Conservation (phyloP, 1,284 basidiomycete species). For the Boletus sp. region DNA sequence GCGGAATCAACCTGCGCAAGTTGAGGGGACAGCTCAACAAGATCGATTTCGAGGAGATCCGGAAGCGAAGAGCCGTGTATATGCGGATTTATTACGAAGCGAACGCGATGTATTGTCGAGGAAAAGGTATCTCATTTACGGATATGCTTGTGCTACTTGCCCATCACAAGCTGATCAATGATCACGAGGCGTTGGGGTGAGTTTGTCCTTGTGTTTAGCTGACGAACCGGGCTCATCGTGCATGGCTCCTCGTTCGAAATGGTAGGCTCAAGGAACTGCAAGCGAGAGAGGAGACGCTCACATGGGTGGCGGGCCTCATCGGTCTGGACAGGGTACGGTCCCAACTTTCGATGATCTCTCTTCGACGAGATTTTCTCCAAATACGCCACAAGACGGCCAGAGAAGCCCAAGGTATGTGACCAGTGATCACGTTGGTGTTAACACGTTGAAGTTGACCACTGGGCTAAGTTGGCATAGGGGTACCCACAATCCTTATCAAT, state of each 20-base stretch:
- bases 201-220: conserved; percentile 31
- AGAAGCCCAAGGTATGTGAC: conserved; percentile 38
- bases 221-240: not conserved
- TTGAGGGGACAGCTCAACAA: conserved; percentile 61
- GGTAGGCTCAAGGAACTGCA: conserved; percentile 82
- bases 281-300: conserved; percentile 74
- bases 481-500: conserved; percentile 72
- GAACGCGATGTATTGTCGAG: conserved; percentile 63
- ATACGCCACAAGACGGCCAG: conserved; percentile 40
- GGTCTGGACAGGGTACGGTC: conserved; percentile 85
- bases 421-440: not conserved
- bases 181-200: conserved; percentile 85
- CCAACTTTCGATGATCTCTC: conserved; percentile 74
- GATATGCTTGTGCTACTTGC: conserved; percentile 89
- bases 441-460: too few species aligned
- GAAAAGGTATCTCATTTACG: conserved; percentile 88
- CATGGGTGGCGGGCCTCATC: conserved; percentile 80
- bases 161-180: conserved; percentile 92
- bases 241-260: not conserved
- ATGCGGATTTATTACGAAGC: conserved; percentile 87
- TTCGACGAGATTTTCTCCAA: conserved; percentile 69
- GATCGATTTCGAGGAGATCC: conserved; percentile 68
- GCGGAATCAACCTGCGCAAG: conserved; percentile 67
- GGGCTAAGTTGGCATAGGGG: conserved; percentile 43
- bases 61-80: conserved; percentile 70